A percentile compares a stretch with the other conserved stretches of the same genome.
These are phyloP conservation scores for Barnettozyma populi DNA, from an alignment of 805 yeast species.

Conservation along the genomic window DNA sequence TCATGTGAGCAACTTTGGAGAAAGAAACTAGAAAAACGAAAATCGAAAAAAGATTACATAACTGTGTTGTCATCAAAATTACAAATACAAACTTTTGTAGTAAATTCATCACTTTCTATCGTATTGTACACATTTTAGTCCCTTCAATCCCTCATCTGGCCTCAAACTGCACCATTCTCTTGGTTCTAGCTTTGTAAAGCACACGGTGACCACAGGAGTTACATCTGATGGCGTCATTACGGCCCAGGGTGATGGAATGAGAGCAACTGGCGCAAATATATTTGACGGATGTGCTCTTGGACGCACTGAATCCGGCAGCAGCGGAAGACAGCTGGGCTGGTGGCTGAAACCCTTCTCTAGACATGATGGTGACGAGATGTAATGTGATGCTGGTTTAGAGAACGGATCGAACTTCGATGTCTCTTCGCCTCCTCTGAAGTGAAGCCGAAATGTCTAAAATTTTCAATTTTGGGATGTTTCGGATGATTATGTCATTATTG, in stretches of 20 bases:
- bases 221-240: slow-evolving; percentile 96
- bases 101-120: not conserved
- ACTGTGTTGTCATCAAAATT: no score
- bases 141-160: slow-evolving; percentile 44
- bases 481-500: not conserved
- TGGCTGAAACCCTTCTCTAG: slow-evolving; percentile 84
- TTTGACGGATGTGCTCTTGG: slow-evolving; percentile 78
- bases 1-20: not conserved
- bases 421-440: not conserved
- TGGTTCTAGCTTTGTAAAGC: slow-evolving; percentile 92
- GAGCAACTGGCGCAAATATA: slow-evolving; percentile 98
- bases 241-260: slow-evolving; percentile 75
- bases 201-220: slow-evolving; percentile 99
- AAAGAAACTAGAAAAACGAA: no score
- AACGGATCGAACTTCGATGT: not conserved
- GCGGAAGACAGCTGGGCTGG: slow-evolving; percentile 82
- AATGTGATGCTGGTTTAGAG: not conserved
- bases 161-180: slow-evolving; percentile 90
- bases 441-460: not conserved
- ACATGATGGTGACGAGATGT: slow-evolving; percentile 23
- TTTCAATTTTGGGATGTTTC: no score
- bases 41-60: no score
- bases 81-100: no score
- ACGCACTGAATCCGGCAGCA: slow-evolving; percentile 68
- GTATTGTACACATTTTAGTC: not conserved